Percentiles rank a stretch among this genome's conserved stretches.
phyloP scores from a whole-genome alignment of 768 basidiomycete species.

The Psilocybe tampanensis region DNA sequence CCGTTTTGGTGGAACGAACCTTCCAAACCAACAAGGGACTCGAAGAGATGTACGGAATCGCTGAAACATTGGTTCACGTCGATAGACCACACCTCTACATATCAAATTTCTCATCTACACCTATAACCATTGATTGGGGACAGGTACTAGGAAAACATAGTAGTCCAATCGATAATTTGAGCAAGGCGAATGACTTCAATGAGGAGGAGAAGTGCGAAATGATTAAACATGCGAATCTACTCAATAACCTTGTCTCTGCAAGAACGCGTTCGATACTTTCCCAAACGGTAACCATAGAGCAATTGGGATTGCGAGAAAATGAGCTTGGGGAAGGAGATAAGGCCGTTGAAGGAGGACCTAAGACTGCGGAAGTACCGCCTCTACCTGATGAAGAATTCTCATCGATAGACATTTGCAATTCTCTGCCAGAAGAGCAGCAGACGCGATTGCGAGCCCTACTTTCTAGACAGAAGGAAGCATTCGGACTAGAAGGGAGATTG shows the following conservation, averaged over 20 bases:
- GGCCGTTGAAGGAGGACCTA: conserved; percentile 31
- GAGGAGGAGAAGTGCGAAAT: too few relatives aligned
- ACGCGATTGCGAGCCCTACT: neutral
- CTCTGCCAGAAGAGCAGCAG: neutral
- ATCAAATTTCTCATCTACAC: conserved; percentile 8
- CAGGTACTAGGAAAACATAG: conserved; percentile 17
- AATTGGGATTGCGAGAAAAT: neutral
- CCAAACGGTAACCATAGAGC: too few relatives aligned
- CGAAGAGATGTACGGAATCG: conserved; percentile 9
- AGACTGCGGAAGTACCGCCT: conserved; percentile 27
- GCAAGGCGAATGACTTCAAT: too few relatives aligned
- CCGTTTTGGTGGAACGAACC: conserved; percentile 17
- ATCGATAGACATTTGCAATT: conserved; percentile 9
- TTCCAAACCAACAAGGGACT: conserved; percentile 1
- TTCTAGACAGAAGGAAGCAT: neutral
- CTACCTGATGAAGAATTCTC: conserved; percentile 6
- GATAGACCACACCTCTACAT: neutral
- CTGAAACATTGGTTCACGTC: conserved; percentile 16
- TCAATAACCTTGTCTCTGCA: too few relatives aligned
- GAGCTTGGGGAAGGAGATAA: conserved; percentile 17
- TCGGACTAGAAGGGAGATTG: conserved; percentile 2
- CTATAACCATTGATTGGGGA: conserved; percentile 15
- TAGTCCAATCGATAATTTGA: neutral
- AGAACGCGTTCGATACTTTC: too few relatives aligned
- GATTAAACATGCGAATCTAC: too few relatives aligned